Evolutionary conservation across 2,329 filamentous ascomycete genomes (phyloP), one percentile per base, ranked within the genome.

Genomic region (Magnaporthiopsis rhizophila): DNA sequence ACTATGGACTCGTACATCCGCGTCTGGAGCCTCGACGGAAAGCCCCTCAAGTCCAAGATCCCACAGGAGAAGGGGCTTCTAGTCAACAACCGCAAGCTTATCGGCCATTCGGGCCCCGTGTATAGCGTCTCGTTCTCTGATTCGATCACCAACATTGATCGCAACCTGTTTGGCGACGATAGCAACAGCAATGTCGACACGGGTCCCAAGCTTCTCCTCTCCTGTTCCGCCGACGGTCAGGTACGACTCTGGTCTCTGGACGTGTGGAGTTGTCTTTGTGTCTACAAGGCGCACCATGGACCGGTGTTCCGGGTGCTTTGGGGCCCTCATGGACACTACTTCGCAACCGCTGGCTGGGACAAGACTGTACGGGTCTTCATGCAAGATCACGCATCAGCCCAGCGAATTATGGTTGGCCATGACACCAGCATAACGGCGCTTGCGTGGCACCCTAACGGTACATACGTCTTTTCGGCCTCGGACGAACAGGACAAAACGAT

Each of bases 261-360:
- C 69, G 86, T 90, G 21, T 98, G 91, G 89, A 86, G 89, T n/a
- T 96, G 92, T 69, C 82, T 98, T 62, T 95, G 96, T 63, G 87
- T 96, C 15, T 99, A 97, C 80, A 96, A 94, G 72, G 92, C 91
- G 2, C 95, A 98, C 71, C 90, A 93, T 68, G 90, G 90, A 2
- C 93, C 95, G 0, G 88, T 97, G 6, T 95, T 92, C 84, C 89
- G 94, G 69, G 83, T 97, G 7, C 84, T 87, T 15, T 99, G 94
- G 90, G 89, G 92, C 4, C 95, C 95, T 0, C 93, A 92, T 65
- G 95, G 95, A 0, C 93, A 98, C 76, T 99, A 99, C 78, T 99
- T 99, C 73, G 83, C 91, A 53, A 93, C 90, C 8, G 90, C 87
- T 50, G 92, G 91, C 11, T 91, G 92, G 75, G 95, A 99, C 76